Percentiles rank a stretch among this genome's conserved stretches.
phyloP scores from a whole-genome alignment of 352 stramenopile species.

The Nothophytophthora sp. region DNA sequence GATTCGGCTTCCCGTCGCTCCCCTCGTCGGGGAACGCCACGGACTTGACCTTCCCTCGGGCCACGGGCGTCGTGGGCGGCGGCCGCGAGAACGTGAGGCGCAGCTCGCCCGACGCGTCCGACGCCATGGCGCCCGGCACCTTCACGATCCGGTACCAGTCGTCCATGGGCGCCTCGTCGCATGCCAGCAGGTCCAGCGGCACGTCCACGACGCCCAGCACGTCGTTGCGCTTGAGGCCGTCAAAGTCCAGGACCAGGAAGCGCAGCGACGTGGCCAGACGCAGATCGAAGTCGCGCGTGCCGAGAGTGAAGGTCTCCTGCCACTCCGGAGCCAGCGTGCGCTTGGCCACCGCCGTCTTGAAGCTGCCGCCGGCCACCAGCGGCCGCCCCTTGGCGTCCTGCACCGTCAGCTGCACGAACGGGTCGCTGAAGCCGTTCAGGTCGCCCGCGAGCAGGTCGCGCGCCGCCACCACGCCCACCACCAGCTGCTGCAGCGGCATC shows the following conservation, averaged over 20 bases:
- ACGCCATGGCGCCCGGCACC: conserved; percentile 43
- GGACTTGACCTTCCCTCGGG: conserved; percentile 15
- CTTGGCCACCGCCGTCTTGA: conserved; percentile 52
- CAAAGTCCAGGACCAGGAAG: conserved; percentile 59
- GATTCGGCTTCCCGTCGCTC: conserved; percentile 36
- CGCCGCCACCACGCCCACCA: conserved; percentile 55
- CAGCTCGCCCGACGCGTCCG: conserved; percentile 61
- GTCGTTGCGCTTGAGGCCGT: conserved; percentile 62
- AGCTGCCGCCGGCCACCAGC: conserved; percentile 32
- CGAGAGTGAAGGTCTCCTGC: conserved; percentile 50
- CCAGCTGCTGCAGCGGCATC: conserved; percentile 30
- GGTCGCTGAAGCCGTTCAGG: conserved; percentile 73
- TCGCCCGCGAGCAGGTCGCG: conserved; percentile 63
- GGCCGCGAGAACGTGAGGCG: conserved; percentile 37
- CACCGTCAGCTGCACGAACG: conserved; percentile 60
- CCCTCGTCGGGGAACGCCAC: conserved; percentile 9
- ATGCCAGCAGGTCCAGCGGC: conserved; percentile 49
- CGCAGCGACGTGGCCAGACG: conserved; percentile 62
- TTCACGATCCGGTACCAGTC: conserved; percentile 56
- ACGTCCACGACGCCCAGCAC: conserved; percentile 69
- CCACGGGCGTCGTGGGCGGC: not conserved
- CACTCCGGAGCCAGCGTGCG: conserved; percentile 56
- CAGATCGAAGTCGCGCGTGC: conserved; percentile 50
- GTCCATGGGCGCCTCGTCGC: conserved; percentile 26
- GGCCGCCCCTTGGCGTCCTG: conserved; percentile 48